Evolutionary conservation across 2,329 filamentous ascomycete species (phyloP).

Genomic region (Curvularia sp.): DNA sequence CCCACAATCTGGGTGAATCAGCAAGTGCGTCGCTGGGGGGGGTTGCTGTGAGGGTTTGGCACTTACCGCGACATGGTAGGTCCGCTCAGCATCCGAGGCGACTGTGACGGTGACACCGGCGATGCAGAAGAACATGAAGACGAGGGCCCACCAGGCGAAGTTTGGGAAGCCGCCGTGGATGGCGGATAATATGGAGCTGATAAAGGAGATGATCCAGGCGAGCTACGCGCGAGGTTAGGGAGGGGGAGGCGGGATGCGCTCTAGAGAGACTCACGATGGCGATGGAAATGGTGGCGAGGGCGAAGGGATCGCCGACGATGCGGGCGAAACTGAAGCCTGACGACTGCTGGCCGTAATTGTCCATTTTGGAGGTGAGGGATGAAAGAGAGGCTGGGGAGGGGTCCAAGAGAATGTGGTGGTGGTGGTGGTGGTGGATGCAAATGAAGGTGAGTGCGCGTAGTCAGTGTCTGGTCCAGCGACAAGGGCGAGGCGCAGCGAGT

Average conservation of each 20-base stretch:
- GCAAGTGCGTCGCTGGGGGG: conserved; percentile 17
- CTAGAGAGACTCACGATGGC: conserved; percentile 71
- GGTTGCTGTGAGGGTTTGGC: neutral
- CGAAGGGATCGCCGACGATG: conserved; percentile 95
- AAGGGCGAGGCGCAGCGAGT: conserved; percentile 7
- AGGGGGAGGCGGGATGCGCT: conserved; percentile 16
- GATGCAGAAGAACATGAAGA: conserved; percentile 86
- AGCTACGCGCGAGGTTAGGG: conserved; percentile 65
- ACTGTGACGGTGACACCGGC: conserved; percentile 81
- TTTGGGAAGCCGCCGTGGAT: conserved; percentile 71
- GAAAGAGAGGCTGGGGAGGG: conserved; percentile 76
- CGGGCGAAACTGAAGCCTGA: conserved; percentile 77
- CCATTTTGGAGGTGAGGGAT: conserved; percentile 80
- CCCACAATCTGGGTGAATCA: conserved; percentile 71
- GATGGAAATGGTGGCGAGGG: conserved; percentile 92
- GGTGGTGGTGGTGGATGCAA: conserved; percentile 51
- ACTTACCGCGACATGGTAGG: conserved; percentile 84
- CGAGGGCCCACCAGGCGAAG: conserved; percentile 90
- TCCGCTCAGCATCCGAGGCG: conserved; percentile 81
- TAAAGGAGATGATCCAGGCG: conserved; percentile 92
- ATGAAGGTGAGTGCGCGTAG: conserved; percentile 10
- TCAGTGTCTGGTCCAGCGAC: conserved; percentile 18
- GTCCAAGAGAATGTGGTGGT: conserved; percentile 72
- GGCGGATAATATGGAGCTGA: conserved; percentile 79
- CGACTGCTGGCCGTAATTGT: conserved; percentile 61